These are phyloP conservation scores for Colletotrichum musicola DNA, from an alignment of 2,329 filamentous ascomycete genomes.

Conservation along the genomic window DNA sequence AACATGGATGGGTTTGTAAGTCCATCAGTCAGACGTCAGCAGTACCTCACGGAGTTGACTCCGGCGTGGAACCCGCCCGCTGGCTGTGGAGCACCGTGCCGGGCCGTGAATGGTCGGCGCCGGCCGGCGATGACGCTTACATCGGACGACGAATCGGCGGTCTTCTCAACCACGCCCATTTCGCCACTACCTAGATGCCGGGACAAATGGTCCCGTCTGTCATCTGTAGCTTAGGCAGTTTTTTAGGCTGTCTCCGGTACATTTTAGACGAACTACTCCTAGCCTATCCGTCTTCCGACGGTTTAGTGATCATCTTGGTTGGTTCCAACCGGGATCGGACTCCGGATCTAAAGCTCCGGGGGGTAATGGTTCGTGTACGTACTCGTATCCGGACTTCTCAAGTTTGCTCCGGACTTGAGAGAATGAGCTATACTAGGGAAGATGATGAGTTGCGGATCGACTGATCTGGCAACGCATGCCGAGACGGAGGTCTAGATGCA, in stretches of 20 bases:
- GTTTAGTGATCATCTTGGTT: background rate
- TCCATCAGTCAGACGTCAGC: conserved; percentile 24
- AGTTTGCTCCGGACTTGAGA: background rate
- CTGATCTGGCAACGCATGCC: background rate
- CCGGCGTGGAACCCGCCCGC: too few relatives aligned
- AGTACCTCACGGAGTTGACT: conserved; percentile 25
- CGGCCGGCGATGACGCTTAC: conserved; percentile 30
- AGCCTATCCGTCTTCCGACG: too few relatives aligned
- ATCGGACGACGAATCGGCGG: conserved; percentile 4
- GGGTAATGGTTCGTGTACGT: too few relatives aligned
- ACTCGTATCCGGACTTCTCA: background rate
- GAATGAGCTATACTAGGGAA: background rate
- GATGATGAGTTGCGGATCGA: background rate
- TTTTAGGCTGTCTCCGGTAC: too few relatives aligned
- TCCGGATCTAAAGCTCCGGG: conserved; percentile 31
- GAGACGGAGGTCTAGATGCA: background rate
- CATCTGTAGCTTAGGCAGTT: too few relatives aligned
- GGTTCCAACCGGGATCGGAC: background rate
- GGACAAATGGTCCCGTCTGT: background rate
- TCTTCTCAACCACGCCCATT: background rate
- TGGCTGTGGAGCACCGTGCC: background rate
- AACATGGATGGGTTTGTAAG: too few relatives aligned
- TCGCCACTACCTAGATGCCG: background rate
- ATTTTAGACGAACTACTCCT: background rate
- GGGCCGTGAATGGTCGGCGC: conserved; percentile 16